Conservation (phyloP, 371 early-diverging fungal genomes). For the Sporodiniella umbellata region DNA sequence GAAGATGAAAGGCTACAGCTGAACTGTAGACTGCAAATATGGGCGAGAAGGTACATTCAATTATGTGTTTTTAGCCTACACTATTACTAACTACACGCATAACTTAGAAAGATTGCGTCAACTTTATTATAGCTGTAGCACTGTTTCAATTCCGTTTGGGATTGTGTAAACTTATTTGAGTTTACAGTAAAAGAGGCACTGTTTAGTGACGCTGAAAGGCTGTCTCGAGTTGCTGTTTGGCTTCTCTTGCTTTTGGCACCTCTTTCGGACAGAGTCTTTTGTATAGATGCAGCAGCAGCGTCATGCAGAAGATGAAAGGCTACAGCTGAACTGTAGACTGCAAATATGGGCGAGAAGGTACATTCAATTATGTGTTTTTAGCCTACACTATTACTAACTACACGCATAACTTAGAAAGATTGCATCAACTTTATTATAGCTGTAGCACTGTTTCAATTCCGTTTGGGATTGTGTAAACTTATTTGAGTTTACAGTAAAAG, state of each 20-base stretch:
- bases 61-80: too few relatives aligned
- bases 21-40: slow-evolving; percentile 3
- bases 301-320: slow-evolving; percentile 12
- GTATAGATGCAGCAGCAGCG: slow-evolving; percentile 2
- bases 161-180: slow-evolving; percentile 7
- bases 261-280: slow-evolving; percentile 6
- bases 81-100: too few relatives aligned
- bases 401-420: background rate
- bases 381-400: too few relatives aligned
- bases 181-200: background rate
- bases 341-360: background rate
- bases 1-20: slow-evolving; percentile 12
- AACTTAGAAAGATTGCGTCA: background rate
- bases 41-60: too few relatives aligned
- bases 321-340: slow-evolving; percentile 6
- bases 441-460: slow-evolving; percentile 9
- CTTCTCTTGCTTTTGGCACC: background rate
- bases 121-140: slow-evolving; percentile 3
- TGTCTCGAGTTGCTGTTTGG: slow-evolving; percentile 13
- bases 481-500: slow-evolving; percentile 1
- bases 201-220: slow-evolving; percentile 10
- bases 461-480: slow-evolving; percentile 10
- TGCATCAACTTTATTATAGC: background rate
- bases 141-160: slow-evolving; percentile 10
- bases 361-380: too few relatives aligned